Conservation (phyloP, 805 yeast species). For the Metschnikowia lunata region DNA sequence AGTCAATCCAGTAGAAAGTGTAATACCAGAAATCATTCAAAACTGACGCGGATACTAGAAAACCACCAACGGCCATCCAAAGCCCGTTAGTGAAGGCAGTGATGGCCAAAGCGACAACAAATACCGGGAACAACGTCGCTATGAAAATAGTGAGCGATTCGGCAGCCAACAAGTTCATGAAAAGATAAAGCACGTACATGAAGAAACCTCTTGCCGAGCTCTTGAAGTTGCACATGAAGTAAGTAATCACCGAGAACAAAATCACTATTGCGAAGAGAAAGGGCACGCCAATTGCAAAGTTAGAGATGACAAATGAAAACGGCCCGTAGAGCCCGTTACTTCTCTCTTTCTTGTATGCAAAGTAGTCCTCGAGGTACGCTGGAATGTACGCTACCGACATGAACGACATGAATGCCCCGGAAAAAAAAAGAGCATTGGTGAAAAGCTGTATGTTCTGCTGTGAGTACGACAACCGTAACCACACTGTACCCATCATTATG, state of each 20-base stretch:
- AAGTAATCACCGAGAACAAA: slow-evolving; percentile 30
- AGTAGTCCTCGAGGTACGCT: slow-evolving; percentile 33
- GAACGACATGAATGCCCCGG: slow-evolving; percentile 44
- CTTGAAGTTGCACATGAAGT: slow-evolving; percentile 31
- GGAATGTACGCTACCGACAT: slow-evolving; percentile 43
- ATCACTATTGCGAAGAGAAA: slow-evolving; percentile 30
- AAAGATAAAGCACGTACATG: slow-evolving; percentile 34
- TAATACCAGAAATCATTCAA: slow-evolving; percentile 38
- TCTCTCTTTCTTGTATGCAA: slow-evolving; percentile 27
- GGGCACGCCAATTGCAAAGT: slow-evolving; percentile 35
- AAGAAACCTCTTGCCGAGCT: slow-evolving; percentile 28
- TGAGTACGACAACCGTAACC: slow-evolving; percentile 24
- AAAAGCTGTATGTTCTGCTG: slow-evolving; percentile 26
- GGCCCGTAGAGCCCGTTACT: slow-evolving; percentile 38
- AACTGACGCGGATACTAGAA: slow-evolving; percentile 30
- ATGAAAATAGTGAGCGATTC: slow-evolving; percentile 37
- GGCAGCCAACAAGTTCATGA: slow-evolving; percentile 37
- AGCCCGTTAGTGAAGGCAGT: slow-evolving; percentile 40
- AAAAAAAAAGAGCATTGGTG: slow-evolving; percentile 34
- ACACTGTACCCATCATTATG: slow-evolving; percentile 38
- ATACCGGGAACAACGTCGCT: slow-evolving; percentile 30
- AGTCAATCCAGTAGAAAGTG: slow-evolving; percentile 38
- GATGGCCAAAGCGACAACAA: slow-evolving; percentile 36
- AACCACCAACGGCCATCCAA: slow-evolving; percentile 44
- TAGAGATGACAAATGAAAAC: slow-evolving; percentile 29